These are phyloP conservation scores for Cordyceps cicadae DNA, from an alignment of 2,329 filamentous ascomycete genomes.

Conservation along the genomic window DNA sequence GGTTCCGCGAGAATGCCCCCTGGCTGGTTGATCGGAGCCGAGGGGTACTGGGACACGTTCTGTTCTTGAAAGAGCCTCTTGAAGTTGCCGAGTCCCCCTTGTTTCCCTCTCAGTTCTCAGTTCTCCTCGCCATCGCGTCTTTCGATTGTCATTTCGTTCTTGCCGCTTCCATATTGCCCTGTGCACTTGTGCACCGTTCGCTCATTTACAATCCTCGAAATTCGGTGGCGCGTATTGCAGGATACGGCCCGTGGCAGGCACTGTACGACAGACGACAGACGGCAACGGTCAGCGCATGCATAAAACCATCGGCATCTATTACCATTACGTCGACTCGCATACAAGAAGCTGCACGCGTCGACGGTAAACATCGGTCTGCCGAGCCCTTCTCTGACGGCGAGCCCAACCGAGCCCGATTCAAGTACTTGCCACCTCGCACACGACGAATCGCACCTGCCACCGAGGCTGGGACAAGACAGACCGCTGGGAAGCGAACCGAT, in stretches of 20 bases:
- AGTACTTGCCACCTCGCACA: not conserved
- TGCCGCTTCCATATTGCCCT: not conserved
- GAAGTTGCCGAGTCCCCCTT: not conserved
- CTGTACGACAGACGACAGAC: not conserved
- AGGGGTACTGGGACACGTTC: not conserved
- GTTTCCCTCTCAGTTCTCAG: not conserved
- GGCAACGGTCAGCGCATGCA: not conserved
- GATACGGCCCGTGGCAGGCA: not conserved
- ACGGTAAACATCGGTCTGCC: not conserved
- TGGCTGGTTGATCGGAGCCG: slow-evolving; percentile 9
- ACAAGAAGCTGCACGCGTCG: not conserved
- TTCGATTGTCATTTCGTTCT: not conserved
- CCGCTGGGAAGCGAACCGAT: not conserved
- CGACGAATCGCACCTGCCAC: not conserved
- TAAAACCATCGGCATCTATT: not conserved
- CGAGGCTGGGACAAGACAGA: not conserved
- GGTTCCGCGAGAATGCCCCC: slow-evolving; percentile 6
- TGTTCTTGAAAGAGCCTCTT: not conserved
- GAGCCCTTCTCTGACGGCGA: not conserved
- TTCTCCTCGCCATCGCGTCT: not conserved
- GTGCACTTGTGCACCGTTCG: not conserved
- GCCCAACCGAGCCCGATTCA: slow-evolving; percentile 4
- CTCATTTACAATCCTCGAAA: not conserved
- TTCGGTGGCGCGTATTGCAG: not conserved
- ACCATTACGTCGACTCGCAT: slow-evolving; percentile 7